Base-by-base conservation (phyloP, 495 filamentous ascomycete genomes). In the Penicillium daleae region DNA sequence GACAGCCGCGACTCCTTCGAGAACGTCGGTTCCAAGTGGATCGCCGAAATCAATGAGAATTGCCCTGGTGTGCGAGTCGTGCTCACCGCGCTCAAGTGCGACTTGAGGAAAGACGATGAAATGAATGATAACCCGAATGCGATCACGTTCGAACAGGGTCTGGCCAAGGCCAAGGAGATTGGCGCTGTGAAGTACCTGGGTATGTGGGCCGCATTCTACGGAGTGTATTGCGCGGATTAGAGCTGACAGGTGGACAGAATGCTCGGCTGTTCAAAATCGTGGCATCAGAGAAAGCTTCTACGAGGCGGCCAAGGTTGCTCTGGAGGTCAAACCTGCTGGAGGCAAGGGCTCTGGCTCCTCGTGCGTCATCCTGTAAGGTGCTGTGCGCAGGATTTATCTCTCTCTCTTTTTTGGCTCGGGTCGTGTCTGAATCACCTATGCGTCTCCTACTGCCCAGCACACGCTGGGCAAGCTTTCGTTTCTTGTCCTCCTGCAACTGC, bases 251-350 rank as follows among this genome's bases (percentile, higher is more conserved):
- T 37, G 12, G n/a, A 17, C 51, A 88, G 95, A 99, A 80, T 99
- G 95, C 83, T 98, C 96, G 31, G 95, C 95, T 15, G 97, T 97
- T 83, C 89, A 92, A 73, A 99, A 99, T 77, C 84, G 95, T 39
- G 95, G 95, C 56, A 96, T 99, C 68, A 95, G 97, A 72, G 95
- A 99, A 75, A 96, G 95, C 35, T 99, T 99, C 73, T 97, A 96
- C 48, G 95, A 99, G 80, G 95, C 95, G 39, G 96, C 95, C 48
- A 89, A 96, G 69, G 95, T 98, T n/a, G 95, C 95, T 8, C 80
- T 99, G 27, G 90, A 90, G 24, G 95, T 97, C 42, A 97, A 93
- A 77, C 76, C 78, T 46, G 72, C 68, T 32, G 76, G 73, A 12
- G 69, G 67, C 6, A 83, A 83, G 58, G 56, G 63, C 7, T 74